These are phyloP conservation scores for Solanum piurae DNA, from an alignment of 257 asterid species.

Conservation along the genomic window DNA sequence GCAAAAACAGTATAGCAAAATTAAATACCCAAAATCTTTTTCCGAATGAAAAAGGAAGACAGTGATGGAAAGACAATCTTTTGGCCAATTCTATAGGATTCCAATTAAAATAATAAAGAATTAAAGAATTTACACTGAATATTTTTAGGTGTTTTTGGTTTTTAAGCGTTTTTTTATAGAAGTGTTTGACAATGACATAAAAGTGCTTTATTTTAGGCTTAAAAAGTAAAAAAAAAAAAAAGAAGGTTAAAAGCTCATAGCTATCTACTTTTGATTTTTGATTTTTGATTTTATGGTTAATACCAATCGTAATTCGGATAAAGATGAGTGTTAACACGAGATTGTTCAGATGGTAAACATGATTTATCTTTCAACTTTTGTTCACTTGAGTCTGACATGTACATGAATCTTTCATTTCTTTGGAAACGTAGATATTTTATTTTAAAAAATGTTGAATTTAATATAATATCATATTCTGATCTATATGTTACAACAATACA, in stretches of 20 bases:
- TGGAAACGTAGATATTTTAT: no score
- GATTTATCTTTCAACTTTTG: neutral
- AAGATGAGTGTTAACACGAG: neutral
- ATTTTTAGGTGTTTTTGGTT: neutral
- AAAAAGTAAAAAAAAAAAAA: no score
- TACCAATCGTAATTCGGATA: no score
- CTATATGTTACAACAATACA: no score
- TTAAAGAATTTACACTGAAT: neutral
- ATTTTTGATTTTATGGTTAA: no score
- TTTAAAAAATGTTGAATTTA: no score
- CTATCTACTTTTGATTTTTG: neutral
- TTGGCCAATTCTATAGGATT: neutral
- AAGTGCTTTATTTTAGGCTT: neutral
- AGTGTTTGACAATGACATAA: neutral
- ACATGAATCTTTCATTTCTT: no score
- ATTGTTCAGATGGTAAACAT: no score
- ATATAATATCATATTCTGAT: no score
- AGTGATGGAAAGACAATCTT: neutral
- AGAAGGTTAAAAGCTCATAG: no score
- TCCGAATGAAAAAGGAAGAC: neutral
- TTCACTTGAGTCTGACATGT: no score
- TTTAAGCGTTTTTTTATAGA: neutral
- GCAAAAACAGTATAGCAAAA: neutral
- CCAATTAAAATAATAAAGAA: neutral
- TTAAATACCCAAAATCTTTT: neutral